Evolutionary conservation across 768 basidiomycete species (phyloP).

Genomic region (Obba rivulosa): DNA sequence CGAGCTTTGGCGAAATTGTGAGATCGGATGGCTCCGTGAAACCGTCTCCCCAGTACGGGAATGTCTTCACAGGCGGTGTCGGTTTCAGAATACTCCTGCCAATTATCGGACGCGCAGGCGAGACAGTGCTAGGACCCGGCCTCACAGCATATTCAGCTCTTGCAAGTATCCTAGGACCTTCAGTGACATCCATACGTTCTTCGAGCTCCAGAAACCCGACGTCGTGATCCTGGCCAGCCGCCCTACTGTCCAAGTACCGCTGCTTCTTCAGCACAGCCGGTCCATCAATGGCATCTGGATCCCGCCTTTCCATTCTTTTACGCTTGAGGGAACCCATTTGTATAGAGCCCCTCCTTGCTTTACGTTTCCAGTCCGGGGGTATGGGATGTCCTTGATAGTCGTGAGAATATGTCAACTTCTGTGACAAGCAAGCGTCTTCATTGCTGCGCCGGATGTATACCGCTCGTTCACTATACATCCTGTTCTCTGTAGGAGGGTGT

Average conservation of each 20-base stretch:
- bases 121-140: too few relatives aligned
- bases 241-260: too few relatives aligned
- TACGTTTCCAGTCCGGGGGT: not conserved
- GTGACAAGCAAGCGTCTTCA: not conserved
- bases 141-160: conserved; percentile 2
- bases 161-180: conserved; percentile 5
- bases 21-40: not conserved
- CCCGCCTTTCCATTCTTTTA: too few relatives aligned
- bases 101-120: too few relatives aligned
- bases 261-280: too few relatives aligned
- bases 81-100: conserved; percentile 8
- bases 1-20: conserved; percentile 6
- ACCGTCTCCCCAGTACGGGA: conserved; percentile 1
- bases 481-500: conserved; percentile 16
- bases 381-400: not conserved
- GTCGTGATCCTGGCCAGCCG: not conserved
- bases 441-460: conserved; percentile 14
- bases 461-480: conserved; percentile 5
- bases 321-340: too few relatives aligned
- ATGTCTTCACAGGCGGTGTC: conserved; percentile 5
- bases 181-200: not conserved
- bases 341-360: not conserved
- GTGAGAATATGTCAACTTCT: too few relatives aligned
- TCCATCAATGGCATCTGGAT: too few relatives aligned
- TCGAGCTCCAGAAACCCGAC: not conserved